Percentiles rank a stretch among this genome's conserved stretches.
These are phyloP conservation scores for Nemophila menziesii DNA, from an alignment of 257 asterid genomes.

Conservation along the genomic window DNA sequence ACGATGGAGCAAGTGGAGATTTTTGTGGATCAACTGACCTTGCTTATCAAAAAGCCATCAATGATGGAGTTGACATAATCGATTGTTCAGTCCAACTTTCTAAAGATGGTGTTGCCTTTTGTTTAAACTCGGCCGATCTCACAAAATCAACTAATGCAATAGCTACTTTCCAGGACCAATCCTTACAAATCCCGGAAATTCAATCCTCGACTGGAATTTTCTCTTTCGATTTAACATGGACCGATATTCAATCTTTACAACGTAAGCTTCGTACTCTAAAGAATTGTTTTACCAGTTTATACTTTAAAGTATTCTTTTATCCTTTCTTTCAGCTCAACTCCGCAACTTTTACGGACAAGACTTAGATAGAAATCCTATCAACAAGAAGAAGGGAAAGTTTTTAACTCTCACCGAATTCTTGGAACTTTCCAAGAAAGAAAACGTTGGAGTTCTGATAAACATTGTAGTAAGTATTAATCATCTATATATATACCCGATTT, in stretches of 20 bases:
- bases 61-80: slow-evolving; percentile 72
- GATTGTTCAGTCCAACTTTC: slow-evolving; percentile 89
- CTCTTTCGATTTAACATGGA: slow-evolving; percentile 80
- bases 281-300: neutral
- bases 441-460: slow-evolving; percentile 40
- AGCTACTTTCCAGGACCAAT: slow-evolving; percentile 32
- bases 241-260: slow-evolving; percentile 48
- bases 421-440: slow-evolving; percentile 47
- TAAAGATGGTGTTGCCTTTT: slow-evolving; percentile 75
- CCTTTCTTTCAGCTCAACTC: slow-evolving; percentile 45
- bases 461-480: slow-evolving; percentile 27
- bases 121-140: slow-evolving; percentile 65
- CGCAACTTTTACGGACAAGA: slow-evolving; percentile 30
- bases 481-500: neutral
- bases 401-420: slow-evolving; percentile 55
- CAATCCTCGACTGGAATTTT: slow-evolving; percentile 57
- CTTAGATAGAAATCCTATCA: slow-evolving; percentile 44
- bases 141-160: slow-evolving; percentile 66
- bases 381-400: slow-evolving; percentile 55
- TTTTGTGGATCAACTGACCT: slow-evolving; percentile 68
- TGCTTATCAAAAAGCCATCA: slow-evolving; percentile 79
- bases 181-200: slow-evolving; percentile 37
- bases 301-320: neutral
- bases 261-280: slow-evolving; percentile 30
- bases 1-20: slow-evolving; percentile 90